Evolutionary conservation across 148 eudicot genomes (phyloP).

Genomic region (Euryodendron excelsum): DNA sequence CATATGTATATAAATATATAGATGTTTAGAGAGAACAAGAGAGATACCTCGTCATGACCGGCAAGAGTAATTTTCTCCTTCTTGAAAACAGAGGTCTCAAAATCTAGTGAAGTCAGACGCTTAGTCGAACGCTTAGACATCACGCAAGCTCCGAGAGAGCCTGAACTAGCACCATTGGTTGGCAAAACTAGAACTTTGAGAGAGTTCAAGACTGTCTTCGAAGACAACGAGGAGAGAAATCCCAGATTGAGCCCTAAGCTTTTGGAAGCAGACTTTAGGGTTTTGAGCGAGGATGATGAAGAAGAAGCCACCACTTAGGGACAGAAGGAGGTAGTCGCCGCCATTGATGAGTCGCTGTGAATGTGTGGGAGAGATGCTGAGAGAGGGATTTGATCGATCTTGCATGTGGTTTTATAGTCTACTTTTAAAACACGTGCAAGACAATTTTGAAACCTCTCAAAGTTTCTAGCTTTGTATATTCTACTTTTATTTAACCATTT

Average conservation of each 20-base stretch:
- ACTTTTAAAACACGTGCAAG: no score
- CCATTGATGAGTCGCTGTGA: no score
- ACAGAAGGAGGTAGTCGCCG: conserved; percentile 45
- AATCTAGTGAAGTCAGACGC: conserved; percentile 47
- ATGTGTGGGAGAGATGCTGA: no score
- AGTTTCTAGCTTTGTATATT: no score
- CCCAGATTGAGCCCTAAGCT: conserved; percentile 37
- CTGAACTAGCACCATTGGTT: conserved; percentile 9
- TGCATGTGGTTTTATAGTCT: no score
- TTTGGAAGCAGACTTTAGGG: conserved; percentile 30
- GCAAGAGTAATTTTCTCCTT: conserved; percentile 81
- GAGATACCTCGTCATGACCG: conserved; percentile 75
- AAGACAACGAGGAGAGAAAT: conserved; percentile 44
- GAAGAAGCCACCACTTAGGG: conserved; percentile 26
- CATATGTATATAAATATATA: background rate
- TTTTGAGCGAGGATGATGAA: conserved; percentile 22
- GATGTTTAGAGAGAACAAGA: background rate
- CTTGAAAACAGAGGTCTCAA: conserved; percentile 66
- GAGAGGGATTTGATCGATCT: no score
- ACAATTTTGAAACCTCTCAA: no score
- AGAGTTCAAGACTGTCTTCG: conserved; percentile 28
- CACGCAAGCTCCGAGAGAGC: conserved; percentile 46
- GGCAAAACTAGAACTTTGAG: conserved; percentile 31
- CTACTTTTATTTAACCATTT: no score
- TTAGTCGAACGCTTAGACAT: conserved; percentile 54